Base-by-base conservation (phyloP, 108 stramenopile genomes). In the Nitzschia inconspicua region DNA sequence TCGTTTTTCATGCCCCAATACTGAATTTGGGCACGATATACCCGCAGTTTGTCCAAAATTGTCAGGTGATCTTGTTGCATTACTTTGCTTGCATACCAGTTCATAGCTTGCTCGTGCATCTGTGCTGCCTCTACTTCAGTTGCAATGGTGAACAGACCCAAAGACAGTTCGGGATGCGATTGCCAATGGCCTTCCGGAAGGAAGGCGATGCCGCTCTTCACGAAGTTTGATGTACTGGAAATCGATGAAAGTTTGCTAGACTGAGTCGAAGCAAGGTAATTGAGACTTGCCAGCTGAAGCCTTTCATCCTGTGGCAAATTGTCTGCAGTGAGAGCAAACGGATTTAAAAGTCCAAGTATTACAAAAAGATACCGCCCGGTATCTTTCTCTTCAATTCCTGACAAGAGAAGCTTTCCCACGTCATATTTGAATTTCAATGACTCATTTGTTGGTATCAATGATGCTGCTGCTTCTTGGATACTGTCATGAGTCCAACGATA, bases 401-500 rank as follows among this genome's bases (percentile, higher is more conserved):
- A 41, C 7, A 64, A 55, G 4, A 80, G 50, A 28, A 40, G 55
- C 1, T 65, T 67, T 23, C 79, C 79, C 28, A 80, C 37, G 9
- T 72, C 57, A 11, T 75, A 57, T 31, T 76, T 73, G 56, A 77
- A 70, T 27, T 54, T n/a, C n/a, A n/a, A n/a, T n/a, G n/a, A n/a
- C n/a, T n/a, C n/a, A n/a, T n/a, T n/a, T n/a, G n/a, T n/a, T n/a
- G n/a, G n/a, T n/a, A n/a, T n/a, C n/a, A n/a, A n/a, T n/a, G n/a
- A n/a, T n/a, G n/a, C n/a, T n/a, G n/a, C n/a, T n/a, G n/a, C n/a
- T n/a, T n/a, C n/a, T n/a, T n/a, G n/a, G n/a, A n/a, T n/a, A n/a
- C n/a, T n/a, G n/a, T n/a, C n/a, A n/a, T n/a, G n/a, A n/a, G n/a
- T n/a, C n/a, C n/a, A n/a, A n/a, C n/a, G n/a, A n/a, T n/a, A n/a